These are phyloP conservation scores for Aspergillus felis DNA, from an alignment of 2,329 filamentous ascomycete species.

Conservation along the genomic window DNA sequence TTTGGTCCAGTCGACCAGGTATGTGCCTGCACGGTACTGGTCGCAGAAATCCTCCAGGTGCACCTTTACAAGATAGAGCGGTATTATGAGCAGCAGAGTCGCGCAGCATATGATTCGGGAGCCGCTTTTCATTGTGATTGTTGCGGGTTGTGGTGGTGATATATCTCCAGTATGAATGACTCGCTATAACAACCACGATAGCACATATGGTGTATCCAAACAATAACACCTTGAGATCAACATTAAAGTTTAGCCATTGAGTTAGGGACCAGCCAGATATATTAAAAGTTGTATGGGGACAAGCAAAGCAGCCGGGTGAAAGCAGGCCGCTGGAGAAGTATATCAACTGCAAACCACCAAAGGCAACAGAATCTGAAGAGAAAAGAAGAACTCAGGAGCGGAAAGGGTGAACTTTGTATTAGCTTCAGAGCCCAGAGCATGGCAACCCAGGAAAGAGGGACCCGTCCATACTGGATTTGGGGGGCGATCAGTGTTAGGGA, in stretches of 20 bases:
- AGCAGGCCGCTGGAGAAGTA: not conserved
- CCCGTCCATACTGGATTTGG: not conserved
- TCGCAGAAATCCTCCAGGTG: constrained; percentile 32
- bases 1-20: constrained; percentile 30
- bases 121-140: constrained; percentile 29
- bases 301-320: not conserved
- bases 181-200: not conserved
- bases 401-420: not conserved
- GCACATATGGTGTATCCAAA: not conserved
- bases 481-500: not conserved
- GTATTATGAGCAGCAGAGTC: constrained; percentile 21
- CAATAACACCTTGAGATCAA: not conserved
- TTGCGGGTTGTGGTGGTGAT: not conserved
- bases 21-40: constrained; percentile 35
- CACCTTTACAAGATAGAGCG: constrained; percentile 28
- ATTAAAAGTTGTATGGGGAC: not conserved
- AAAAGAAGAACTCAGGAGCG: not conserved
- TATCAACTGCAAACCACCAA: not conserved
- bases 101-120: constrained; percentile 25
- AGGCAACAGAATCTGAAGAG: not conserved
- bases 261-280: not conserved
- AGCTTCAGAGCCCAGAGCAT: not conserved
- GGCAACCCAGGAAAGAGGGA: not conserved
- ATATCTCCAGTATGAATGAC: not conserved
- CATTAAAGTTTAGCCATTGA: not conserved